Base-by-base conservation (phyloP, 192 early-diverging fungal species). In the Phycomyces nitens region DNA sequence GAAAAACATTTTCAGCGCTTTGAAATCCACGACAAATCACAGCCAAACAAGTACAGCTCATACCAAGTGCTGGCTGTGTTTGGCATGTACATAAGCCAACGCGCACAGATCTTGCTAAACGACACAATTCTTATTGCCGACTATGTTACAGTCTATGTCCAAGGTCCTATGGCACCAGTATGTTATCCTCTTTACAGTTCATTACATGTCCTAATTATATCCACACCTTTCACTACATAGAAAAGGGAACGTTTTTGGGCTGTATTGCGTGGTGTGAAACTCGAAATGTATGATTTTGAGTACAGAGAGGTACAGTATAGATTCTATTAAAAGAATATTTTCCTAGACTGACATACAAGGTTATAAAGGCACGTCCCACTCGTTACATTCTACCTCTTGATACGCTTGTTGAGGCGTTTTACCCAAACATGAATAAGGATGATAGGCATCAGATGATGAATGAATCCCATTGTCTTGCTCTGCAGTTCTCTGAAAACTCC, bases 221-320 rank as follows among this genome's bases (percentile, higher is more conserved):
- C 29, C 15, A 39, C 26, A 44, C 11, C 15, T 18, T 20, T 39
- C 43, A 58, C 3, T 57, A 4, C 15, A n/a, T 34, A 73, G 71
- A 40, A 65, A 57, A 63, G 58, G 56, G 55, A 67, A 47, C 34
- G 71, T 18, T 73, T 67, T 58, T 73, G 71, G 71, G 65, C 61
- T 20, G 61, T 73, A 56, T 21, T 73, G 21, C 49, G 64, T 21
- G 71, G 66, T 29, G 47, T 62, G 20, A 52, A 62, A 39, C 56
- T 73, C 38, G 55, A 64, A 18, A 34, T 73, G 21, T 68, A 64
- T 64, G 71, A 73, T 56, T 73, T 73, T 73, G 71, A 73, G 57
- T 73, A 66, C 22, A 67, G 56, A 64, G 65, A 73, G 52, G 71
- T 73, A 53, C 7, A 7, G n/a, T n/a, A 34, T 34, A 34, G 29